phyloP scores from a whole-genome alignment of 805 yeast species.

The Candida pseudoglaebosa region DNA sequence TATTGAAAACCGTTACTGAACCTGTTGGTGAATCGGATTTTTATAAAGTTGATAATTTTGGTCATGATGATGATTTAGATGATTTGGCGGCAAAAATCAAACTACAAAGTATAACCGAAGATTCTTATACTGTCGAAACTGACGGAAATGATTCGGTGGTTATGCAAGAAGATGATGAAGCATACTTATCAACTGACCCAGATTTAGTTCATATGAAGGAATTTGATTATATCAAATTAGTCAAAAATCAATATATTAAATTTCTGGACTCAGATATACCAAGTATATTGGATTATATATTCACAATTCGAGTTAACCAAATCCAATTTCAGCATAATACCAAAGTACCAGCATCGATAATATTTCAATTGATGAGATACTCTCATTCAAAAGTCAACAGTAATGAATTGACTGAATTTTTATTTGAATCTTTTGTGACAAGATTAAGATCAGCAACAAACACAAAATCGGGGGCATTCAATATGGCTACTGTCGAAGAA shows the following conservation, averaged over 20 bases:
- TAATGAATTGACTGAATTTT: slow-evolving; percentile 50
- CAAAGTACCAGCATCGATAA: slow-evolving; percentile 62
- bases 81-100: slow-evolving; percentile 31
- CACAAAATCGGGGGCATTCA: slow-evolving; percentile 56
- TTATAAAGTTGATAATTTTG: slow-evolving; percentile 19
- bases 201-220: slow-evolving; percentile 25
- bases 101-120: slow-evolving; percentile 28
- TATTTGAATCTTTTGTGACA: slow-evolving; percentile 57
- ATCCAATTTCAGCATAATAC: slow-evolving; percentile 41
- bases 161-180: slow-evolving; percentile 23
- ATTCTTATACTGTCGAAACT: slow-evolving; percentile 7
- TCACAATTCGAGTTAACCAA: slow-evolving; percentile 40
- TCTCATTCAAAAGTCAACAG: slow-evolving; percentile 58
- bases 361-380: slow-evolving; percentile 68
- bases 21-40: slow-evolving; percentile 12
- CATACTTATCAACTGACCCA: slow-evolving; percentile 26
- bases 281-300: slow-evolving; percentile 44
- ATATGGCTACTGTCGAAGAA: slow-evolving; percentile 33
- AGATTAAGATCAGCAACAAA: slow-evolving; percentile 58
- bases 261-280: slow-evolving; percentile 59
- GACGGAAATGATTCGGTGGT: slow-evolving; percentile 12
- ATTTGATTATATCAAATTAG: slow-evolving; percentile 54
- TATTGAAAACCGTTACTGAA: slow-evolving; percentile 18
- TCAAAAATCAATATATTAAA: slow-evolving; percentile 57
- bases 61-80: slow-evolving; percentile 26